Evolutionary conservation across 495 filamentous ascomycete genomes (phyloP).

Genomic region (Copromyces sp.): DNA sequence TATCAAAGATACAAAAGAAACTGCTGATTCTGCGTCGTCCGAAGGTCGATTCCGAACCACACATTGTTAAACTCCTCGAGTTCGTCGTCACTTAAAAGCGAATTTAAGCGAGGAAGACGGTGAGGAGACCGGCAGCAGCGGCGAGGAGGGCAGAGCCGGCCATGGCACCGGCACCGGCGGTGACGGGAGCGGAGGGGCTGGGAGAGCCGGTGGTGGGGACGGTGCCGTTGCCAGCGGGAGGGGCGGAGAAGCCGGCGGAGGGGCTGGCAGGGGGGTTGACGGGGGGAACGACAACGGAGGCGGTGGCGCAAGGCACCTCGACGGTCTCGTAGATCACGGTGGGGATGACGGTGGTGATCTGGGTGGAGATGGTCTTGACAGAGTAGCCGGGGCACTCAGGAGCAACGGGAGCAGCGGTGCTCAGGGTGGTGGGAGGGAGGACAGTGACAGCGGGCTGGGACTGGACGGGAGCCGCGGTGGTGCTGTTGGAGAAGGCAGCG

Average conservation of each 20-base stretch:
- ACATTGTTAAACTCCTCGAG: neutral
- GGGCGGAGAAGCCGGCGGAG: constrained; percentile 21
- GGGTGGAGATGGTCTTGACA: constrained; percentile 31
- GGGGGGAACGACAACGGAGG: constrained; percentile 4
- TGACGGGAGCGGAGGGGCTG: constrained; percentile 27
- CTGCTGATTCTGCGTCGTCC: neutral
- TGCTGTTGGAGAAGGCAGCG: constrained; percentile 15
- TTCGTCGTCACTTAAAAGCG: neutral
- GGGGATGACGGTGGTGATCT: constrained; percentile 40
- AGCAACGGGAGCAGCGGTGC: constrained; percentile 17
- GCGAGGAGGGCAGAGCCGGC: constrained; percentile 35
- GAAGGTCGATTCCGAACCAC: neutral
- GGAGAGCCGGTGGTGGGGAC: constrained; percentile 23
- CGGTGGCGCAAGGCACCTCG: constrained; percentile 28
- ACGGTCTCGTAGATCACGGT: constrained; percentile 45
- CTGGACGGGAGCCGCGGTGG: constrained; percentile 17
- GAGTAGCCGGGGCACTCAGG: constrained; percentile 25
- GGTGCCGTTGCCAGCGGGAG: constrained; percentile 21
- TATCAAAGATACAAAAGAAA: constrained; percentile 1
- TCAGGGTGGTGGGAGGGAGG: neutral
- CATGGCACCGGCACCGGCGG: constrained; percentile 36
- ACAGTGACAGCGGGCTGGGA: constrained; percentile 4
- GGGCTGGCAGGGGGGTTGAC: constrained; percentile 10
- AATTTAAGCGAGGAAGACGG: constrained; percentile 43
- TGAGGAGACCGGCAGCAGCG: constrained; percentile 41